phyloP scores from a whole-genome alignment of 2,329 filamentous ascomycete genomes.

The Fusarium staphyleae region DNA sequence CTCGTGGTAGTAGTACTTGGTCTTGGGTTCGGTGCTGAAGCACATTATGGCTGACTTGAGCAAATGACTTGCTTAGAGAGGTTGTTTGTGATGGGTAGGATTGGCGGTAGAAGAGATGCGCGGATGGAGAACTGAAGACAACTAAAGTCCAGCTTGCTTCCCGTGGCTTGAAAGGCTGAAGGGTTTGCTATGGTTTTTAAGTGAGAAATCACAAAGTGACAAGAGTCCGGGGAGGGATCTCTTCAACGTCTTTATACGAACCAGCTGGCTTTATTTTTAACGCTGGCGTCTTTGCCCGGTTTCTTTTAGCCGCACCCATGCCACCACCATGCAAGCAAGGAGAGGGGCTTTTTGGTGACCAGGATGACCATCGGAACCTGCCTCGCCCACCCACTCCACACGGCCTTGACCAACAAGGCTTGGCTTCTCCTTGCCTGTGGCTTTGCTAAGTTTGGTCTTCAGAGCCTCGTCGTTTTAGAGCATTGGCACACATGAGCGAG shows the following conservation, averaged over 20 bases:
- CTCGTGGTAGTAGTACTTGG: slow-evolving; percentile 63
- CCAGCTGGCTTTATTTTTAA: slow-evolving; percentile 21
- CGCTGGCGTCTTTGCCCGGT: slow-evolving; percentile 39
- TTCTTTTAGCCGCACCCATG: slow-evolving; percentile 38
- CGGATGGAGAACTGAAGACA: background rate
- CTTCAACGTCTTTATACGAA: slow-evolving; percentile 38
- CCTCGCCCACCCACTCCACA: slow-evolving; percentile 34
- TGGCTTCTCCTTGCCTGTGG: slow-evolving; percentile 13
- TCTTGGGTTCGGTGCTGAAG: slow-evolving; percentile 53
- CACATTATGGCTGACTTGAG: slow-evolving; percentile 53
- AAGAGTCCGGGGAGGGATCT: slow-evolving; percentile 17
- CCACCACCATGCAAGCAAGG: slow-evolving; percentile 29
- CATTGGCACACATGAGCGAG: background rate
- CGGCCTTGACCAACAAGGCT: slow-evolving; percentile 2
- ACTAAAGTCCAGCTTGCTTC: background rate
- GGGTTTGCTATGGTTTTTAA: background rate
- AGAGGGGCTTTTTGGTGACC: slow-evolving; percentile 28
- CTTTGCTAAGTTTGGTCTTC: slow-evolving; percentile 14
- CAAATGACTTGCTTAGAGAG: slow-evolving; percentile 6
- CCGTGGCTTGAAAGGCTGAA: no score
- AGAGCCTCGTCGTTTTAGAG: slow-evolving; percentile 16
- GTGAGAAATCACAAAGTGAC: slow-evolving; percentile 12
- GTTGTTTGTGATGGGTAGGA: slow-evolving; percentile 7
- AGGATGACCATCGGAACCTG: slow-evolving; percentile 30
- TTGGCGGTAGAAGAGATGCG: background rate